These are phyloP conservation scores for Tetrahymena malaccensis DNA, from an alignment of 73 alveolate genomes.

Conservation along the genomic window DNA sequence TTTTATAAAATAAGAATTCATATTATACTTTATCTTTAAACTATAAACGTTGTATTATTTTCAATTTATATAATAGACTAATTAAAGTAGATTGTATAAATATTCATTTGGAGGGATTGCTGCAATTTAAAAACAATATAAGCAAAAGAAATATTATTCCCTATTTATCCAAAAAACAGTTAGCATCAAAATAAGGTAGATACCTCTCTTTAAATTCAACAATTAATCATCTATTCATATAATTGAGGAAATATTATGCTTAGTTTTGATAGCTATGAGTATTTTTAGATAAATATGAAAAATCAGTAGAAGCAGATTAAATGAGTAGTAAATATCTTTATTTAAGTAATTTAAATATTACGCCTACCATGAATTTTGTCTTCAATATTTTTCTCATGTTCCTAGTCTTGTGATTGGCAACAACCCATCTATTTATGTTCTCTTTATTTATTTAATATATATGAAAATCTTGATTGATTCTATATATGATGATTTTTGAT, in stretches of 20 bases:
- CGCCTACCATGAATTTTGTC: neutral
- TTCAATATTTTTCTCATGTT: neutral
- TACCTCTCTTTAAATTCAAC: neutral
- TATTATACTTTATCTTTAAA: neutral
- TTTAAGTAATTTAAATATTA: neutral
- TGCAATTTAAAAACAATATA: neutral
- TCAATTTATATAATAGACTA: too few relatives aligned
- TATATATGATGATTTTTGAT: neutral
- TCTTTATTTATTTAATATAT: neutral
- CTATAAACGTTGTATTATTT: too few relatives aligned
- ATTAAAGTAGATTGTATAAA: neutral
- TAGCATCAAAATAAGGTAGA: neutral
- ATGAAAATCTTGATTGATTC: neutral
- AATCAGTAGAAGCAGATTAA: too few relatives aligned
- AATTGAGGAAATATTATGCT: neutral
- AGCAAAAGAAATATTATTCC: neutral
- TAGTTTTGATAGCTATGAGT: neutral
- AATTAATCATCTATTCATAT: neutral
- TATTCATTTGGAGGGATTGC: neutral
- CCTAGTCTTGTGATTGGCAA: neutral
- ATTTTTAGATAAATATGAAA: neutral
- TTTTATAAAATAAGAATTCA: neutral
- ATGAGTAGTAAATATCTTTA: neutral
- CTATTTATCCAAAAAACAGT: neutral
- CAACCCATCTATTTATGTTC: neutral